phyloP scores from a whole-genome alignment of 805 yeast genomes.

The Ogataea populi-albae region DNA sequence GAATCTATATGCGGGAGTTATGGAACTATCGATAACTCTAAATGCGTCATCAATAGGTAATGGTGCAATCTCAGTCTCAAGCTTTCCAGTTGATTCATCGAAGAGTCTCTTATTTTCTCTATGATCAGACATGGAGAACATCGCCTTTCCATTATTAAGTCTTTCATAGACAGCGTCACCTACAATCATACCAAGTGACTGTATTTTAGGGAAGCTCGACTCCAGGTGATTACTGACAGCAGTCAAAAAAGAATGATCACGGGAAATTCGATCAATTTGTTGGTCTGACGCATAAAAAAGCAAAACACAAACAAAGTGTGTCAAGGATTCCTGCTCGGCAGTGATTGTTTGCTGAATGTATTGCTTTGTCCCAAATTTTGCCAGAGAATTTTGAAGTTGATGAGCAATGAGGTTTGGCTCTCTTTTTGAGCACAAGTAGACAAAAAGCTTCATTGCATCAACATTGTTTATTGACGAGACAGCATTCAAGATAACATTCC shows the following conservation, averaged over 20 bases:
- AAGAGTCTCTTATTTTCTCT: constrained; percentile 17
- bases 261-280: constrained; percentile 32
- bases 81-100: constrained; percentile 3
- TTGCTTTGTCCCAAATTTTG: constrained; percentile 23
- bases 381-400: constrained; percentile 7
- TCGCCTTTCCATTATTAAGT: constrained; percentile 30
- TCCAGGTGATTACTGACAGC: constrained; percentile 55
- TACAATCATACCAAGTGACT: constrained; percentile 53
- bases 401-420: constrained; percentile 1
- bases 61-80: not conserved
- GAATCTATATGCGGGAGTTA: not conserved
- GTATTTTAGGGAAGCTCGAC: constrained; percentile 42
- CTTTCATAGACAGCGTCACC: constrained; percentile 48
- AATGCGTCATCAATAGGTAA: constrained; percentile 8
- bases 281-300: constrained; percentile 23
- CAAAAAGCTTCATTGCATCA: constrained; percentile 6
- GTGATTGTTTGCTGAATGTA: constrained; percentile 35
- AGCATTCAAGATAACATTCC: constrained; percentile 4
- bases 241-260: constrained; percentile 40
- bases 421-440: not conserved
- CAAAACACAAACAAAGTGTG: constrained; percentile 45
- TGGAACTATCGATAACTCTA: not conserved
- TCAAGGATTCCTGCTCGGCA: constrained; percentile 43
- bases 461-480: constrained; percentile 5
- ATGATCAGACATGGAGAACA: constrained; percentile 29